A percentile compares a stretch with the other conserved stretches of the same genome.
Conservation (phyloP, 345 rosid species). For the Microcos paniculata region DNA sequence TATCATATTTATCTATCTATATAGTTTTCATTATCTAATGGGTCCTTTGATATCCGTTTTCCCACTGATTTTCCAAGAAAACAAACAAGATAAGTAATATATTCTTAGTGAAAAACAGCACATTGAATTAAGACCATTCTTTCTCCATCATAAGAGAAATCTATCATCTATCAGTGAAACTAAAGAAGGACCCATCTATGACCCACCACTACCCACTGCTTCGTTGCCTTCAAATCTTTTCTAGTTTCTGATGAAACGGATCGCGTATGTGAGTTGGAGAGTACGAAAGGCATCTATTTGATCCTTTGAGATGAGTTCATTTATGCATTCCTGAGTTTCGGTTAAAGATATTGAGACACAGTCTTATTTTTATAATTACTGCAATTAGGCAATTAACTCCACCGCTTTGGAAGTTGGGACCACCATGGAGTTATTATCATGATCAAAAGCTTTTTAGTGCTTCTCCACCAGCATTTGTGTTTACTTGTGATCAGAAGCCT, state of each 20-base stretch:
- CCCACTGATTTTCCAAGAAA: neutral
- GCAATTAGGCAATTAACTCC: conserved; percentile 30
- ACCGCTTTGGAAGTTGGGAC: conserved; percentile 38
- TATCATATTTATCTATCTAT: no score
- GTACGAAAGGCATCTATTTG: neutral
- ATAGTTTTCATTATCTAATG: no score
- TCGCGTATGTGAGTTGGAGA: conserved; percentile 20
- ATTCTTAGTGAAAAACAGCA: conserved; percentile 3
- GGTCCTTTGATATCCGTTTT: neutral
- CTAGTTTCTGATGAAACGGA: neutral
- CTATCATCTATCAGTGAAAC: conserved; percentile 12
- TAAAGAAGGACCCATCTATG: conserved; percentile 12
- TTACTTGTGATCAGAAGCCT: neutral
- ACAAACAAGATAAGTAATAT: conserved; percentile 13
- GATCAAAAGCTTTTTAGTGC: neutral
- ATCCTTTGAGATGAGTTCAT: neutral
- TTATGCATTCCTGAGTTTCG: neutral
- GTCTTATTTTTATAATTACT: conserved; percentile 15
- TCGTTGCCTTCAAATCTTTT: neutral
- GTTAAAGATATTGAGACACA: conserved; percentile 18
- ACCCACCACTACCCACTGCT: conserved; percentile 32
- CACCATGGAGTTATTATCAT: conserved; percentile 10
- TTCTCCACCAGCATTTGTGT: neutral
- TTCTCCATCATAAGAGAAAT: conserved; percentile 19
- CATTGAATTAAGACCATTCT: conserved; percentile 16